Evolutionary conservation across 768 basidiomycete species (phyloP).

Genomic region (Mycena vulgaris): DNA sequence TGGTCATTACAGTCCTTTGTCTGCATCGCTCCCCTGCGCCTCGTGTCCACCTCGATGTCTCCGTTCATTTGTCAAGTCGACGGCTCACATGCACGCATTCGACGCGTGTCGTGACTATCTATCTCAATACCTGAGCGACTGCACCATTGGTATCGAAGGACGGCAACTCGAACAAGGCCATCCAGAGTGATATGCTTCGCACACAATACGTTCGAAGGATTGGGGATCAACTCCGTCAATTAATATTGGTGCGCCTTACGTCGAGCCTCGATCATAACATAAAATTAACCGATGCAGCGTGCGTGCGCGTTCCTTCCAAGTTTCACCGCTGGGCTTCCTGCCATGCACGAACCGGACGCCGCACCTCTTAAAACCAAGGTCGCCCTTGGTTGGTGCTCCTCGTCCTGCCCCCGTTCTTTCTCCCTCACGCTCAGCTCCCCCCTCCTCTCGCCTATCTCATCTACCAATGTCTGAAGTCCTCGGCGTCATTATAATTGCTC

Average conservation of each 20-base stretch:
- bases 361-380: background rate
- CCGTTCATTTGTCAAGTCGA: constrained; percentile 3
- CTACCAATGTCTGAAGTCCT: constrained; percentile 70
- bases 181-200: background rate
- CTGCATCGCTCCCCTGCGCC: background rate
- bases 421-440: background rate
- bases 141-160: no score
- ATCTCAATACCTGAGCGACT: background rate
- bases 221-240: background rate
- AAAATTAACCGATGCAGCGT: constrained; percentile 4
- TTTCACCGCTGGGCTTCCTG: background rate
- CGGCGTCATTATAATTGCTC: constrained; percentile 83
- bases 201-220: background rate
- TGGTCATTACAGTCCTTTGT: no score
- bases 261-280: background rate
- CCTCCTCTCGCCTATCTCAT: background rate
- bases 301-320: background rate
- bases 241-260: background rate
- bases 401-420: background rate
- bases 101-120: background rate
- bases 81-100: background rate
- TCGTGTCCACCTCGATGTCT: background rate
- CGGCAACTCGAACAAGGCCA: background rate
- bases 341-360: constrained; percentile 8
- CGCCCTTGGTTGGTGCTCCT: background rate